Percentiles rank a stretch among this genome's conserved stretches.
phyloP scores from a whole-genome alignment of 169 alveolate species.

The Cytauxzoon felis region DNA sequence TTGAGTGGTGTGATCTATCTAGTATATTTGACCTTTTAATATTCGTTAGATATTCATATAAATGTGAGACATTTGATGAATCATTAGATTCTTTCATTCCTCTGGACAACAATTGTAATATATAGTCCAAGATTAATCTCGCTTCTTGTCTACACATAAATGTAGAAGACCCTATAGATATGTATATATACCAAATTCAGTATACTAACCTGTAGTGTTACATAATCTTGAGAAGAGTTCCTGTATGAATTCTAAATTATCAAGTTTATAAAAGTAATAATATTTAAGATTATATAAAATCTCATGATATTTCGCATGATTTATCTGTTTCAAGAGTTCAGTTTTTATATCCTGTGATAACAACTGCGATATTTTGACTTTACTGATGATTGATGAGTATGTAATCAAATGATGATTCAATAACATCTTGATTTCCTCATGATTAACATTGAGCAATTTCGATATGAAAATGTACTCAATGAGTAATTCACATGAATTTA shows the following conservation, averaged over 20 bases:
- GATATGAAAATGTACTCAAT: slow-evolving; percentile 17
- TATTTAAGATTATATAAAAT: slow-evolving; percentile 18
- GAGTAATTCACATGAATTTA: slow-evolving; percentile 26
- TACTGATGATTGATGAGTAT: slow-evolving; percentile 15
- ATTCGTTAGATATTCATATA: slow-evolving; percentile 20
- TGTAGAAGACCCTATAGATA: slow-evolving; percentile 7
- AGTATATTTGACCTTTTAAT: slow-evolving; percentile 20
- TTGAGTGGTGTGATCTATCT: slow-evolving; percentile 25
- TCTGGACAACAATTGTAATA: not conserved
- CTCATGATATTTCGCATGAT: slow-evolving; percentile 13
- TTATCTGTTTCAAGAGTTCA: slow-evolving; percentile 4
- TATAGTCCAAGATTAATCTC: not conserved
- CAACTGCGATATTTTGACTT: slow-evolving; percentile 26
- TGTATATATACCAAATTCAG: not conserved
- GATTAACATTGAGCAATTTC: not conserved
- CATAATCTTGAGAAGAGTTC: slow-evolving; percentile 41
- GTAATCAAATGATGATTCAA: slow-evolving; percentile 11
- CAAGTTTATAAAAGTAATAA: slow-evolving; percentile 5
- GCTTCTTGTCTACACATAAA: slow-evolving; percentile 51
- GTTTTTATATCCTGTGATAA: slow-evolving; percentile 6
- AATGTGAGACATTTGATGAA: not conserved
- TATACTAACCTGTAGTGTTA: slow-evolving; percentile 34
- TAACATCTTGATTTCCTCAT: not conserved
- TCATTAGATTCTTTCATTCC: not conserved
- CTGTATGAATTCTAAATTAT: not conserved